phyloP scores from a whole-genome alignment of 768 basidiomycete species.

The Boletus patriciae region DNA sequence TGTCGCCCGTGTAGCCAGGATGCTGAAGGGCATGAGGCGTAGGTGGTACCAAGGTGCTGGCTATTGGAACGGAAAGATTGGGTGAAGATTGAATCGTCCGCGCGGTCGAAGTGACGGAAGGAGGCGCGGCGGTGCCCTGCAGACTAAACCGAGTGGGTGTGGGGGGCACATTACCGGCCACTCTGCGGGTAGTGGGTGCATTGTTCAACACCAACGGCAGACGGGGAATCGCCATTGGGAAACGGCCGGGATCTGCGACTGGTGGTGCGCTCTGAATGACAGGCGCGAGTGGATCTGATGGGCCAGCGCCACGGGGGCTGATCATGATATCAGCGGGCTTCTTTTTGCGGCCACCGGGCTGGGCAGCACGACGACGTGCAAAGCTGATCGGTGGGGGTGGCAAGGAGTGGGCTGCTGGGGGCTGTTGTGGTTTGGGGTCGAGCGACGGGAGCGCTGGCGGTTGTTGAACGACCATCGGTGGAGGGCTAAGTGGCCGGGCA shows the following conservation, averaged over 20 bases:
- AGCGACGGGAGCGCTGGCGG: conserved; percentile 17
- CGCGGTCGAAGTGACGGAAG: too few relatives aligned
- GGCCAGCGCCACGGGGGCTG: conserved; percentile 60
- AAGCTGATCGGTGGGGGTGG: conserved; percentile 77
- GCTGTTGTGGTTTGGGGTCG: conserved; percentile 27
- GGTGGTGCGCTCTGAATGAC: conserved; percentile 79
- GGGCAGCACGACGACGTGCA: conserved; percentile 68
- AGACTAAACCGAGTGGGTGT: conserved; percentile 66
- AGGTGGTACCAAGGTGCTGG: conserved; percentile 62
- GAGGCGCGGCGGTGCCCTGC: conserved; percentile 31
- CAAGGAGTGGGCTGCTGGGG: conserved; percentile 39
- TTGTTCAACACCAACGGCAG: conserved; percentile 50
- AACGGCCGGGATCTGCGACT: conserved; percentile 45
- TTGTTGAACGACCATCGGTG: conserved; percentile 28
- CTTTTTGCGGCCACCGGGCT: conserved; percentile 57
- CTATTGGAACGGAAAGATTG: conserved; percentile 65
- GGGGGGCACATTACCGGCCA: conserved; percentile 63
- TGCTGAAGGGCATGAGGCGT: conserved; percentile 67
- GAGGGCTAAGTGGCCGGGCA: conserved; percentile 23
- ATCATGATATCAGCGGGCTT: conserved; percentile 82
- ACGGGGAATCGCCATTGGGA: conserved; percentile 66
- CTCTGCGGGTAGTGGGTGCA: conserved; percentile 49
- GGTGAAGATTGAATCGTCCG: conserved; percentile 49
- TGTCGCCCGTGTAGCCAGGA: conserved; percentile 60
- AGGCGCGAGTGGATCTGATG: conserved; percentile 56